Evolutionary conservation across 257 asterid species (phyloP), one percentile per base, ranked within the genome.

Genomic region (Rauvolfia tetraphylla): DNA sequence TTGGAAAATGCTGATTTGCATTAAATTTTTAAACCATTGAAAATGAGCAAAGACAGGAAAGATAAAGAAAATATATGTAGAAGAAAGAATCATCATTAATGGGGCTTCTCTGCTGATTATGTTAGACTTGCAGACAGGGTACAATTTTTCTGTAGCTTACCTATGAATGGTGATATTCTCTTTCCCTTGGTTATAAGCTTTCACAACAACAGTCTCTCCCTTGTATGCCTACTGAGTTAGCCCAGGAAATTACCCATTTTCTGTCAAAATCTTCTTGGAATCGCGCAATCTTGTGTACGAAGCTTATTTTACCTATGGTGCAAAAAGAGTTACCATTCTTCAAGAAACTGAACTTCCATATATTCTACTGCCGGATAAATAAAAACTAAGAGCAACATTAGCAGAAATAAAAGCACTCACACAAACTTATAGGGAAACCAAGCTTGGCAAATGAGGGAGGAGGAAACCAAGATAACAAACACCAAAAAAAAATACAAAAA

Each of bases 161-260:
- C 87, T 81, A 25, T 84, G 87, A 18, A 84, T 66, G 27, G 87
- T 84, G 71, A 84, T 75, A 38, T 78, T 81, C 29, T 78, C 62
- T 0, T 17, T 29, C 51, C 81, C 85, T 36, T 53, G 51, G 53
- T 84, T 84, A 23, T 48, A n/a, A 49, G 81, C 81, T 29, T 84
- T 76, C 23, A 84, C 83, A 18, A 61, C 27, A 15, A 75, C 25
- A 1, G 74, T 81, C 44, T 84, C 81, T 78, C 83, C 87, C 4
- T 34, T 81, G 44, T 58, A n/a, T 36, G 79, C 83, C 49, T 75
- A 68, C 7, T 81, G 1, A 23, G 83, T 76, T 36, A 83, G 87
- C 33, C 87, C 87, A 1, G 87, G 87, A 59, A 80, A 84, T 62
- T 75, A 58, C 0, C 83, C 85, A 72, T 84, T 84, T 1, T 81